phyloP scores from a whole-genome alignment of 164 flowering plant genomes.

The Buxus sempervirens region DNA sequence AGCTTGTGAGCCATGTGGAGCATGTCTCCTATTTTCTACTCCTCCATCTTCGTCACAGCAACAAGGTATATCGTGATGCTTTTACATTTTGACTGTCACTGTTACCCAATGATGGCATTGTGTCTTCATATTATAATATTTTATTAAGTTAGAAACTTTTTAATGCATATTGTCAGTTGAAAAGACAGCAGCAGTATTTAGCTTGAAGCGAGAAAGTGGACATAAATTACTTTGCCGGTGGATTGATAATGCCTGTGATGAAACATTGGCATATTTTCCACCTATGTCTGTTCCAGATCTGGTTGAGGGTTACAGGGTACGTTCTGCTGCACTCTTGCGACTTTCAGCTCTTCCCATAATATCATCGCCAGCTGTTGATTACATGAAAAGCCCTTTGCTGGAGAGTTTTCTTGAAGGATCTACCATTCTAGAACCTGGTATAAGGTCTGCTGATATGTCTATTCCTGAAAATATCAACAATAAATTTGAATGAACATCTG shows the following conservation, averaged over 20 bases:
- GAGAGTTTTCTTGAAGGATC: slow-evolving; percentile 53
- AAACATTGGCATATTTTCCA: slow-evolving; percentile 72
- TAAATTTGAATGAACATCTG: slow-evolving; percentile 35
- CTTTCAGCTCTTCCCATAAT: slow-evolving; percentile 75
- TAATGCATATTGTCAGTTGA: slow-evolving; percentile 53
- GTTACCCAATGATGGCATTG: too few species aligned
- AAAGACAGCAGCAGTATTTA: slow-evolving; percentile 85
- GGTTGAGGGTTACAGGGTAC: slow-evolving; percentile 60
- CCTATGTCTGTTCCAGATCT: slow-evolving; percentile 51
- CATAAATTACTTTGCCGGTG: slow-evolving; percentile 88
- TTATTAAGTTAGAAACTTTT: not conserved
- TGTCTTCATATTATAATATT: too few species aligned
- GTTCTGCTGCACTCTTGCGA: slow-evolving; percentile 42
- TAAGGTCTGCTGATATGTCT: slow-evolving; percentile 23
- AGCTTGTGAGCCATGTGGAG: slow-evolving; percentile 86
- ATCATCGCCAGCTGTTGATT: slow-evolving; percentile 56
- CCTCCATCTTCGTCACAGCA: slow-evolving; percentile 79
- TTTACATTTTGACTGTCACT: not conserved
- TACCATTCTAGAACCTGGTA: slow-evolving; percentile 24
- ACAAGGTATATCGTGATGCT: slow-evolving; percentile 53
- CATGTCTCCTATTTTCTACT: slow-evolving; percentile 84
- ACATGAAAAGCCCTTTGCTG: slow-evolving; percentile 62
- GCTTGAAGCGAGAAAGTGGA: slow-evolving; percentile 88
- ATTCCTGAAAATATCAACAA: slow-evolving; percentile 25
- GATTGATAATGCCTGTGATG: slow-evolving; percentile 85